Base-by-base conservation (phyloP, 768 basidiomycete species). In the Agaricus sinodeliciosus region DNA sequence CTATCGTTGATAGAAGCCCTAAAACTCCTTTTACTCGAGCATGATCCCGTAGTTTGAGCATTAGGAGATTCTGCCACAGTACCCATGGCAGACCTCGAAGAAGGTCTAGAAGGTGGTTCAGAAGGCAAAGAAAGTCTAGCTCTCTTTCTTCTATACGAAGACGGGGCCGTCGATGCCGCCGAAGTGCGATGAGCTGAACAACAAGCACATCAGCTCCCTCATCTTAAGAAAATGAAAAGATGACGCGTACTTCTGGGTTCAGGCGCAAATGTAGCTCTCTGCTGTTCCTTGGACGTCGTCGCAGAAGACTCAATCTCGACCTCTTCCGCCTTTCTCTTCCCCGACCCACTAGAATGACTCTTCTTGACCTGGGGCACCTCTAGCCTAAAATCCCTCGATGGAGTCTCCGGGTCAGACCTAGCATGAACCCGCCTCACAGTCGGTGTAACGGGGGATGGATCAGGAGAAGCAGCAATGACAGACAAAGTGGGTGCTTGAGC, bases 241-340 rank as follows among this genome's bases (percentile, higher is more conserved):
- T 5, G 11, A 54, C 31, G 72, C 83, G 64, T 65, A 86, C 85
- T 77, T 67, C 81, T 77, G 54, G 75, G 73, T 54, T 80, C 81
- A 49, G 79, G 72, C 39, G 82, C 82, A 62, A 87, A 88, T 5
- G 83, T 87, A 36, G 86, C 71, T 62, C 74, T 78, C 54, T 72
- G 71, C 52, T 74, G 31, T 11, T 78, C 60, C 85, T 84, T 6
- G 85, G 82, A 85, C 36, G 64, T 66, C 37, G 69, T 71, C 13
- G 76, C 69, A n/a, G 31, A 31, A 31, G 31, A 31, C 55, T 82
- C 84, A n/a, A 81, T 70, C 11, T 64, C 72, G 40, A 71, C 70
- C 58, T 87, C 86, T 41, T 85, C 84, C 5, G 84, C 85, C 62
- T 88, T 89, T 55, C 87, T 72, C 65, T 89, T 89, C 6, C 83